Base-by-base conservation (phyloP, 208 protist species). In the Trypanosomatidae sp. region DNA sequence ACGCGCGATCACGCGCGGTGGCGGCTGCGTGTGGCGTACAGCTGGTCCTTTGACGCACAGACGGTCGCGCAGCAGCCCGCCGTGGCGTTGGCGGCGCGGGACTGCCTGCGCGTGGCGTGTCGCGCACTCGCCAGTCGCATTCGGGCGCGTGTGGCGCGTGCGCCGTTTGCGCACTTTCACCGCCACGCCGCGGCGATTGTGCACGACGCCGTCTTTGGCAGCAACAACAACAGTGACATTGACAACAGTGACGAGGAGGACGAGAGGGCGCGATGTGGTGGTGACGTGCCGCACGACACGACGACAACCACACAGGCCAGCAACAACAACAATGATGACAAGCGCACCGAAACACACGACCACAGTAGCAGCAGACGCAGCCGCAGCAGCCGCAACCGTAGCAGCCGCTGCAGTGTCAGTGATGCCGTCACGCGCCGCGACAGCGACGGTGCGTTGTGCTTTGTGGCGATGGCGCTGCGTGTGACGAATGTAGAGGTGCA, bases 131-230 rank as follows among this genome's bases (percentile, higher is more conserved):
- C 92, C 15, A 93, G 82, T 28, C 74, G 89, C 43, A 72, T 98
- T 30, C 87, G 96, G 38, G 92, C 82, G 20, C 72, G 71, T 32
- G 88, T 96, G 10, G 94, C 95, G 3, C 22, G 43, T 0, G 68
- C 72, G 11, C 67, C 87, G 2, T 98, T 98, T 58, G 96, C 98
- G 65, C 61, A 94, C 51, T 98, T 98, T 69, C 96, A 98, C 61
- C 77, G 82, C 39, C 81, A 95, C 64, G 96, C 91, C 15, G 74
- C 94, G 13, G 55, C 68, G 30, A 71, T 98, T 30, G 97, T 98
- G 51, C 71, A 79, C 26, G 48, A 76, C 39, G 77, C 90, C 10
- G 88, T 98, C 39, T 98, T 98, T 53, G 38, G 59, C 25, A 25
- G 44, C 2, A 35, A n/a, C n/a, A n/a, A n/a, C n/a, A n/a, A n/a